These are phyloP conservation scores for Blastobotrys apis DNA, from an alignment of 1,139 yeast species.

Conservation along the genomic window DNA sequence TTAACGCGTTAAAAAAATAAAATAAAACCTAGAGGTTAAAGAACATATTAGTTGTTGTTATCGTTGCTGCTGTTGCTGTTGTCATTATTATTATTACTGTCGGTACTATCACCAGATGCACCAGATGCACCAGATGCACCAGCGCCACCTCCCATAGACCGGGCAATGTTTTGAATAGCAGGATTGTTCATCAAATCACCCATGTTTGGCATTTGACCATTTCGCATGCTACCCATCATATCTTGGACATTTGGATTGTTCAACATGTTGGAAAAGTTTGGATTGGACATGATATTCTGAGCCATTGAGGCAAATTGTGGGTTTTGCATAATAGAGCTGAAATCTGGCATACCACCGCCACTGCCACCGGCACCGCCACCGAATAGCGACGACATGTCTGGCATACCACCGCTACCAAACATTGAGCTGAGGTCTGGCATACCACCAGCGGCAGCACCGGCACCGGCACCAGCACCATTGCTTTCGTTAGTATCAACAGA, in stretches of 20 bases:
- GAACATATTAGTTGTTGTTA: conserved; percentile 1
- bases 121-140: too few species aligned
- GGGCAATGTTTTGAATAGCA: conserved; percentile 59
- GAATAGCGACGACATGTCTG: conserved; percentile 51
- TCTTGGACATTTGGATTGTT: conserved; percentile 52
- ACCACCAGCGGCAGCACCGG: conserved; percentile 38
- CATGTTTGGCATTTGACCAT: conserved; percentile 50
- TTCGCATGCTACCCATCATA: conserved; percentile 23
- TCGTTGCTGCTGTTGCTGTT: background rate
- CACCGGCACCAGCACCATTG: conserved; percentile 22
- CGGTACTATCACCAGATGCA: background rate
- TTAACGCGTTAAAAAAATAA: conserved; percentile 1
- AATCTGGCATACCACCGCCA: conserved; percentile 69
- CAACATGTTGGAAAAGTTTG: conserved; percentile 69
- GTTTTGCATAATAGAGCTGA: conserved; percentile 63
- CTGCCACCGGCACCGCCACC: conserved; percentile 56
- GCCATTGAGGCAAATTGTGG: conserved; percentile 86
- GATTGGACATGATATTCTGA: conserved; percentile 87
- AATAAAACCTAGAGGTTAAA: background rate
- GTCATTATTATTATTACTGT: conserved; percentile 2
- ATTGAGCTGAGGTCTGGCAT: conserved; percentile 55
- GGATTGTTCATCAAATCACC: conserved; percentile 78
- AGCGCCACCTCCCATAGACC: conserved; percentile 29
- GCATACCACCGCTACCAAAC: conserved; percentile 40
- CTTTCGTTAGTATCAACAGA: conserved; percentile 31